phyloP scores from a whole-genome alignment of 2,329 filamentous ascomycete genomes.

The Pseudocercospora cruenta region DNA sequence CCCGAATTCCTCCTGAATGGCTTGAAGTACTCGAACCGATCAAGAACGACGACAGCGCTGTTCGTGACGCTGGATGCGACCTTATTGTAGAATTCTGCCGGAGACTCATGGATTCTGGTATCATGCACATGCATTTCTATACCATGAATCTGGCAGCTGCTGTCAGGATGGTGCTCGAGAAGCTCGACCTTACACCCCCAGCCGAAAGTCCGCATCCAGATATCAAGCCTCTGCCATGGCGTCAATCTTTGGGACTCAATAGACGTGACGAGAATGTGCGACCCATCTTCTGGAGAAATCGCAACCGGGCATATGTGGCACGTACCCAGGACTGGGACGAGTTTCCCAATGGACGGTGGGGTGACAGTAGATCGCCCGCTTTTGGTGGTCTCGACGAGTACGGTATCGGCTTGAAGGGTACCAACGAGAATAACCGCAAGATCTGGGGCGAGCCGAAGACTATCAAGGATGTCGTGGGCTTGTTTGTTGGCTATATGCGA shows the following conservation, averaged over 20 bases:
- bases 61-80: slow-evolving; percentile 84
- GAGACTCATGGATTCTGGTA: slow-evolving; percentile 78
- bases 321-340: slow-evolving; percentile 99
- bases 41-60: slow-evolving; percentile 94
- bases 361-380: slow-evolving; percentile 91
- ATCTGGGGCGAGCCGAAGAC: slow-evolving; percentile 87
- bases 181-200: slow-evolving; percentile 81
- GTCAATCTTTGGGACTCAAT: slow-evolving; percentile 87
- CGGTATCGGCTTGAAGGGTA: slow-evolving; percentile 89
- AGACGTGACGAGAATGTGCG: slow-evolving; percentile 92
- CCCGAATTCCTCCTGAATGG: slow-evolving; percentile 80
- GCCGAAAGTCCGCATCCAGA: slow-evolving; percentile 57
- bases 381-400: slow-evolving; percentile 96
- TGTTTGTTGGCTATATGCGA: slow-evolving; percentile 85
- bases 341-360: slow-evolving; percentile 98
- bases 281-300: slow-evolving; percentile 98
- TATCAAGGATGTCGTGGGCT: slow-evolving; percentile 75
- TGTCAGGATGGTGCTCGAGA: slow-evolving; percentile 90
- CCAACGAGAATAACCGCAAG: slow-evolving; percentile 93
- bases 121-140: slow-evolving; percentile 91
- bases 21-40: slow-evolving; percentile 81
- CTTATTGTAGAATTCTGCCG: slow-evolving; percentile 89
- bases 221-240: slow-evolving; percentile 86
- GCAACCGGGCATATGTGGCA: slow-evolving; percentile 91
- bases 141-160: slow-evolving; percentile 98